Conservation (phyloP, 2,329 filamentous ascomycete species). For the Neoarthrinium moseri region DNA sequence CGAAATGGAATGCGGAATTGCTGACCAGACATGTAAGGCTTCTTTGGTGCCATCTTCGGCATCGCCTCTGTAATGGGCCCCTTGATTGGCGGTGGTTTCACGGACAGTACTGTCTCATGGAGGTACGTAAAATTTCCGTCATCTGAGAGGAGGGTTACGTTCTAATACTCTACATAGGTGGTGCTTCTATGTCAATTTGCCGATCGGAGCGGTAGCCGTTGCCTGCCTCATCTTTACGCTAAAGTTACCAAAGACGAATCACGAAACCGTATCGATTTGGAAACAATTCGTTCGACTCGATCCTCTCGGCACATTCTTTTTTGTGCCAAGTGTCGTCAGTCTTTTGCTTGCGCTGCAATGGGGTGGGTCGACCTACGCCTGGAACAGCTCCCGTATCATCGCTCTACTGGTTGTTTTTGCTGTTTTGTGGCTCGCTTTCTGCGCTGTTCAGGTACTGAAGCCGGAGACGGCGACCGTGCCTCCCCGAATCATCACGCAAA, state of each 20-base stretch:
- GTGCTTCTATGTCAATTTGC: slow-evolving; percentile 6
- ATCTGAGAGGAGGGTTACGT: too few relatives aligned
- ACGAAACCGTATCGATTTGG: not conserved
- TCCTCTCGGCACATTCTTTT: slow-evolving; percentile 57
- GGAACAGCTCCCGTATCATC: slow-evolving; percentile 25
- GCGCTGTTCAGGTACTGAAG: not conserved
- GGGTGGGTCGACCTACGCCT: slow-evolving; percentile 22
- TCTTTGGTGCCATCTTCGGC: not conserved
- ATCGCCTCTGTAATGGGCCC: not conserved
- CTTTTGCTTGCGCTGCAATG: slow-evolving; percentile 11
- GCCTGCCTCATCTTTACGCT: not conserved
- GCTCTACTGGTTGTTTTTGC: slow-evolving; percentile 19
- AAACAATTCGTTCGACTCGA: slow-evolving; percentile 38
- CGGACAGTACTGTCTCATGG: not conserved
- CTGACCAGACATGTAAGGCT: too few relatives aligned
- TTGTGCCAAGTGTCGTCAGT: slow-evolving; percentile 43
- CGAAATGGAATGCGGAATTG: too few relatives aligned
- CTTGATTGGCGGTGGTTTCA: not conserved
- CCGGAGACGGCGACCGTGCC: not conserved
- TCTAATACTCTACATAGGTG: too few relatives aligned
- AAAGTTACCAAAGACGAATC: slow-evolving; percentile 13
- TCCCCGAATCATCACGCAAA: not conserved
- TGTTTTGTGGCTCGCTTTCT: not conserved
- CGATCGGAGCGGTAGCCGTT: not conserved
- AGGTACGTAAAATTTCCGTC: too few relatives aligned